phyloP scores from a whole-genome alignment of 2,329 filamentous ascomycete genomes.

The Clathrospora elynae region DNA sequence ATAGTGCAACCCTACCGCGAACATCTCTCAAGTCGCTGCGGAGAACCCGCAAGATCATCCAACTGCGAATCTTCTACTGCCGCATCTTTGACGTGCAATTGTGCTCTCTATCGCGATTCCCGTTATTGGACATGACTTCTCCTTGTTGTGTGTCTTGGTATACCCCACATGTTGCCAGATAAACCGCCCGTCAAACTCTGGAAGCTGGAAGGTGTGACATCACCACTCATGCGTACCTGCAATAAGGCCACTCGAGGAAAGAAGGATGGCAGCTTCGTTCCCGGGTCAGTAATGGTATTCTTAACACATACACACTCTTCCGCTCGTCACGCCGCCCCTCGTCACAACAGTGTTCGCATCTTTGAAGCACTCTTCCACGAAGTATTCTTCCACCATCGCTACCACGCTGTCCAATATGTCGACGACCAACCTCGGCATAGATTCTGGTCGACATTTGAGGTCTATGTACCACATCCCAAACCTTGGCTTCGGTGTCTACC shows the following conservation, averaged over 20 bases:
- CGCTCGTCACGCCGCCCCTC: slow-evolving; percentile 6
- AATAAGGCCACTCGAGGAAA: slow-evolving; percentile 4
- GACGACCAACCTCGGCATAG: slow-evolving; percentile 46
- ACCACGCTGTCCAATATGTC: slow-evolving; percentile 24
- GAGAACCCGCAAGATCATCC: too few relatives aligned
- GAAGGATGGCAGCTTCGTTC: background rate
- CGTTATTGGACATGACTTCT: too few relatives aligned
- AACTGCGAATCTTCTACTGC: too few relatives aligned
- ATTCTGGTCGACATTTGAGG: slow-evolving; percentile 58
- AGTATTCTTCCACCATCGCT: slow-evolving; percentile 10
- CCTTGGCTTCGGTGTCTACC: slow-evolving; percentile 75
- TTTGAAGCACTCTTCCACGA: slow-evolving; percentile 14
- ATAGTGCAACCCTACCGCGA: too few relatives aligned
- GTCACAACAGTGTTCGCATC: background rate
- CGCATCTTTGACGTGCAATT: too few relatives aligned
- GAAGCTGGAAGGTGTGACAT: slow-evolving; percentile 22
- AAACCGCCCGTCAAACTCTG: slow-evolving; percentile 9
- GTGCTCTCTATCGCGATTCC: too few relatives aligned
- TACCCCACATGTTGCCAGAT: slow-evolving; percentile 1
- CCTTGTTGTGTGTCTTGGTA: too few relatives aligned
- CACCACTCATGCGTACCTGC: slow-evolving; percentile 20
- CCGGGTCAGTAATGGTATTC: slow-evolving; percentile 12
- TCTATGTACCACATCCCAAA: slow-evolving; percentile 62
- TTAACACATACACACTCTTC: slow-evolving; percentile 9
- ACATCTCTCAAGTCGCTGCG: too few relatives aligned